A percentile compares a stretch with the other conserved stretches of the same genome.
Evolutionary conservation across 2,329 filamentous ascomycete species (phyloP).

Genomic region (Peltaster fructicola): DNA sequence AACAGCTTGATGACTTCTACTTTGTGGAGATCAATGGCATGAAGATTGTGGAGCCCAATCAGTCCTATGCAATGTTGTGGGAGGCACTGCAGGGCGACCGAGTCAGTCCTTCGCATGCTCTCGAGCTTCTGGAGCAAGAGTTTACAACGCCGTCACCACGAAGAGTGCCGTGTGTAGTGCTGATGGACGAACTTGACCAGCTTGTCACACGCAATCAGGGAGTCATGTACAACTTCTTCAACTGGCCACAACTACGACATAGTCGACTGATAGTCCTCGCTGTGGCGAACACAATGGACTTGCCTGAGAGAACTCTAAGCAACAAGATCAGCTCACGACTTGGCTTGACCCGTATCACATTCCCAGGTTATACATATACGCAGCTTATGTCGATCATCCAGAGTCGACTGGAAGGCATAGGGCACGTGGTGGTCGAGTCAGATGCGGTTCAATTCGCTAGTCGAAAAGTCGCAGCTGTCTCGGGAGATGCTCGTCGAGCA

Average conservation of each 20-base stretch:
- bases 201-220: constrained; percentile 95
- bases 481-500: constrained; percentile 78
- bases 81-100: constrained; percentile 87
- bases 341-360: constrained; percentile 83
- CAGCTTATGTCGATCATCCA: constrained; percentile 96
- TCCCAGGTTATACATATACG: constrained; percentile 90
- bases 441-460: constrained; percentile 94
- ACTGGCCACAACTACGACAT: constrained; percentile 86
- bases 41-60: constrained; percentile 97
- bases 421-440: constrained; percentile 64
- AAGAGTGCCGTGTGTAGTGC: constrained; percentile 81
- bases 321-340: constrained; percentile 90
- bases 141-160: constrained; percentile 83
- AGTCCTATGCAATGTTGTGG: constrained; percentile 90
- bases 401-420: constrained; percentile 77
- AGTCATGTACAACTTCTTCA: constrained; percentile 99
- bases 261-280: constrained; percentile 89
- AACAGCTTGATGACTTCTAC: constrained; percentile 95
- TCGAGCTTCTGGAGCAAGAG: constrained; percentile 79
- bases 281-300: constrained; percentile 97
- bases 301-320: constrained; percentile 85
- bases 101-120: constrained; percentile 76
- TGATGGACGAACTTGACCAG: constrained; percentile 98
- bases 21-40: constrained; percentile 99
- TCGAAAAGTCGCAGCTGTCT: constrained; percentile 90